Base-by-base conservation (phyloP, 805 yeast genomes). In the Danielozyma ontarioensis region DNA sequence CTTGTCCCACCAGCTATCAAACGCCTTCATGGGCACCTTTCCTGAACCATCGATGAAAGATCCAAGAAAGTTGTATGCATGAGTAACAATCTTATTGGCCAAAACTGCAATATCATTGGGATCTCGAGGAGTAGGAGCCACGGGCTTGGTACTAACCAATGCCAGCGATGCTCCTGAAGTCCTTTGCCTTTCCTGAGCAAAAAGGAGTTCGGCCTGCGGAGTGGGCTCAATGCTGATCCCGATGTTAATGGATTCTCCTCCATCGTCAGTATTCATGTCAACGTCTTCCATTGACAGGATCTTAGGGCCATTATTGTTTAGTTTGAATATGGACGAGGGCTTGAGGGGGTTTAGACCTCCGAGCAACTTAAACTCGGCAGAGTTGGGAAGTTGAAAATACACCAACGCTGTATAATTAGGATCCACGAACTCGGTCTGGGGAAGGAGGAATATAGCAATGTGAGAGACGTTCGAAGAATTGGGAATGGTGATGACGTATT, bases 1-100 rank as follows among this genome's bases (percentile, higher is more conserved):
- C 58, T 87, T 89, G 43, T 73, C 80, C 98, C 98, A 86, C 98
- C 98, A 90, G 26, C 74, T 81, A 53, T 90, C 94, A 49, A 90
- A 90, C 27, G 78, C 83, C 50, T 81, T 84, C 51, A 90, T 84
- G 3, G 89, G 83, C 3, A 90, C 96, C 45, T 78, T 85, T 2
- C 95, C 95, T 15, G 74, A 67, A 4, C 64, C 55, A 50, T 87
- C 95, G 5, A 87, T 73, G 53, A 89, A 90, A n/a, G 97, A 85
- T 2, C 94, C 78, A 31, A 90, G 59, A 53, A 75, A 93, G 53
- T 93, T 89, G 60, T 90, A 93, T 2, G 97, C 97, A 57, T 93
- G 87, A 25, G 80, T 80, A 14, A 93, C 94, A 36, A 93, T 87
- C 53, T 84, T 85, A 40, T 83, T 85, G 2, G 97, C 96, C 36